These are phyloP conservation scores for Gigaspora rosea DNA, from an alignment of 192 early-diverging fungal species.

Conservation along the genomic window DNA sequence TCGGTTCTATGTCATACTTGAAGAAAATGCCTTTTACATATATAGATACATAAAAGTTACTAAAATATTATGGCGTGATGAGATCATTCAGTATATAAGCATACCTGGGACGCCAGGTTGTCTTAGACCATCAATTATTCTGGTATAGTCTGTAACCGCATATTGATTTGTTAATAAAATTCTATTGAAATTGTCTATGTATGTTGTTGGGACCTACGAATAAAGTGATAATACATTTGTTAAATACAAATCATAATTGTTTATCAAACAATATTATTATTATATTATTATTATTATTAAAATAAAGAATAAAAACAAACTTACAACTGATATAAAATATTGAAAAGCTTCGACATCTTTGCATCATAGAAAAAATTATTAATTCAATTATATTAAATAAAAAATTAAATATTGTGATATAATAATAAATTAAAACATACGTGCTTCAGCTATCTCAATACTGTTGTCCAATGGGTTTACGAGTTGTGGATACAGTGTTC, in stretches of 20 bases:
- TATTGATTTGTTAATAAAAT: slow-evolving; percentile 89
- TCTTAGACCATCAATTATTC: slow-evolving; percentile 26
- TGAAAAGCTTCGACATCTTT: slow-evolving; percentile 76
- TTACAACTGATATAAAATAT: slow-evolving; percentile 86
- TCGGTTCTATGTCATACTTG: slow-evolving; percentile 90
- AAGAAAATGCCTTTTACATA: slow-evolving; percentile 72
- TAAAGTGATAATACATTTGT: not conserved
- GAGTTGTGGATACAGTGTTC: slow-evolving; percentile 78
- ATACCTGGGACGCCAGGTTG: slow-evolving; percentile 42
- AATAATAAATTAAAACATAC: slow-evolving; percentile 42
- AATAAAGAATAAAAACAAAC: not conserved
- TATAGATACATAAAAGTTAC: too few relatives aligned
- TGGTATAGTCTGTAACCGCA: slow-evolving; percentile 83
- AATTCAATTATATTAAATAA: not conserved
- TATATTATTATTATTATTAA: not conserved
- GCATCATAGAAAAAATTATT: not conserved
- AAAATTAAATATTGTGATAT: not conserved
- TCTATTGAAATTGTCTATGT: slow-evolving; percentile 59
- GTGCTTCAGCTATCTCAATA: slow-evolving; percentile 60
- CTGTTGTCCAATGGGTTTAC: slow-evolving; percentile 87
- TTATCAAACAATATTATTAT: not conserved
- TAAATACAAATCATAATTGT: not conserved
- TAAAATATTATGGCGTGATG: too few relatives aligned
- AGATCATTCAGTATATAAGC: too few relatives aligned
- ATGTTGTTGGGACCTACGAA: slow-evolving; percentile 66